These are phyloP conservation scores for Sporothrix euskadiensis DNA, from an alignment of 2,329 filamentous ascomycete genomes.

Conservation along the genomic window DNA sequence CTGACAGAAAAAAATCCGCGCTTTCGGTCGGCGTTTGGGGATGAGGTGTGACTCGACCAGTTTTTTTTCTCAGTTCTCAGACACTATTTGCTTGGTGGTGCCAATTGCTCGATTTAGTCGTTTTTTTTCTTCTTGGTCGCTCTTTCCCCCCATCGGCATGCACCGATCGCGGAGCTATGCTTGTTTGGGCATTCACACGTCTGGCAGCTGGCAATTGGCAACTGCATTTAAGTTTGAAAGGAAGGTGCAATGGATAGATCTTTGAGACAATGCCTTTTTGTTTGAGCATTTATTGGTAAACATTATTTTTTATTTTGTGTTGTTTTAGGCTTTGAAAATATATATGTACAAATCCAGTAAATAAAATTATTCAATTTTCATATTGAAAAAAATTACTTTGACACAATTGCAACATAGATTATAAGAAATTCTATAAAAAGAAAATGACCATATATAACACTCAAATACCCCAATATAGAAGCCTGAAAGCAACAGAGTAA, in stretches of 20 bases:
- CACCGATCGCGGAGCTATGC: constrained; percentile 22
- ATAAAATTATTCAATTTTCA: not conserved
- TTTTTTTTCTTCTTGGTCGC: not conserved
- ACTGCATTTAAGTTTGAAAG: not conserved
- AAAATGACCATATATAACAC: not conserved
- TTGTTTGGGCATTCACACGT: constrained; percentile 4
- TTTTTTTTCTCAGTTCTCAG: constrained; percentile 5
- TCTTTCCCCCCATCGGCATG: not conserved
- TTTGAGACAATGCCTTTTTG: not conserved
- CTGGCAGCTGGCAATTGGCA: not conserved
- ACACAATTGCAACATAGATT: not conserved
- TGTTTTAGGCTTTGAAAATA: not conserved
- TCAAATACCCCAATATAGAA: not conserved
- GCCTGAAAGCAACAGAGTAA: not conserved
- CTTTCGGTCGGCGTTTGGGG: constrained; percentile 16
- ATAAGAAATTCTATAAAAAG: not conserved
- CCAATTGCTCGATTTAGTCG: constrained; percentile 18
- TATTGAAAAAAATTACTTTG: not conserved
- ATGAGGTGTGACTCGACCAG: constrained; percentile 8
- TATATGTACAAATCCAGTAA: too few relatives aligned
- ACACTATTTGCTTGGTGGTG: constrained; percentile 5
- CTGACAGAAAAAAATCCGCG: constrained; percentile 11
- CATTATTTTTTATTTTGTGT: not conserved
- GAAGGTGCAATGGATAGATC: not conserved
- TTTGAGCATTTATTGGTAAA: not conserved